phyloP scores from a whole-genome alignment of 2,329 filamentous ascomycete genomes.

The Sporothrix globosa region DNA sequence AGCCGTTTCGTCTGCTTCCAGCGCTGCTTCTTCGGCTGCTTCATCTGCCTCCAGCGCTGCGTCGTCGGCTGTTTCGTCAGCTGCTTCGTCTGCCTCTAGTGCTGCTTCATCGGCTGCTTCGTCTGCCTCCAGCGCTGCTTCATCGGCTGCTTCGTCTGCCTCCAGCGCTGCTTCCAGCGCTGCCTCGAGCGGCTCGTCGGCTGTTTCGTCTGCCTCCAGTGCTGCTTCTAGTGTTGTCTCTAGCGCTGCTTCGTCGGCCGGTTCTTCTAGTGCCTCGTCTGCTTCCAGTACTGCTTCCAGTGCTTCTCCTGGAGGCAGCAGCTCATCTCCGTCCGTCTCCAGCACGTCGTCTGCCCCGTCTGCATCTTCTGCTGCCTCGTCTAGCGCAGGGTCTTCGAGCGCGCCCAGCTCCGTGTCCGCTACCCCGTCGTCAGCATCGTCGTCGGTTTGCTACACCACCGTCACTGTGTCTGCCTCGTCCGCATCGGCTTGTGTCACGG shows the following conservation, averaged over 20 bases:
- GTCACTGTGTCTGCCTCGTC: constrained; percentile 16
- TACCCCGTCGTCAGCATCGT: not conserved
- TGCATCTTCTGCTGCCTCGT: constrained; percentile 3
- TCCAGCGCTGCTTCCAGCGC: not conserved
- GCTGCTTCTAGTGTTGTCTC: not conserved
- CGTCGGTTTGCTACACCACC: constrained; percentile 29
- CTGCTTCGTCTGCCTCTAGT: not conserved
- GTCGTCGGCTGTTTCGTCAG: not conserved
- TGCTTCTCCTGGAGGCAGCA: constrained; percentile 1
- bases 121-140: not conserved
- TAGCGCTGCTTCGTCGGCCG: not conserved
- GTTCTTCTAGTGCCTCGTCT: too few relatives aligned
- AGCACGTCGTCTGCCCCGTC: constrained; percentile 5
- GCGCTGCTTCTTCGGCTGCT: not conserved
- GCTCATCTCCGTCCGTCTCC: not conserved
- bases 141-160: not conserved
- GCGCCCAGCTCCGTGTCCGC: not conserved
- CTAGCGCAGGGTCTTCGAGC: not conserved
- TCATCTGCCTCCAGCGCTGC: not conserved
- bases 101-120: not conserved
- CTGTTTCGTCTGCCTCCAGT: not conserved
- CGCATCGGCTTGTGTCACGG: constrained; percentile 24
- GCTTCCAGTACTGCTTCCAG: not conserved
- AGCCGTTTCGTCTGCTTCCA: not conserved
- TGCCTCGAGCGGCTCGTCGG: not conserved